phyloP scores from a whole-genome alignment of 2,329 filamentous ascomycete genomes.

The Penicillium verrucosum region DNA sequence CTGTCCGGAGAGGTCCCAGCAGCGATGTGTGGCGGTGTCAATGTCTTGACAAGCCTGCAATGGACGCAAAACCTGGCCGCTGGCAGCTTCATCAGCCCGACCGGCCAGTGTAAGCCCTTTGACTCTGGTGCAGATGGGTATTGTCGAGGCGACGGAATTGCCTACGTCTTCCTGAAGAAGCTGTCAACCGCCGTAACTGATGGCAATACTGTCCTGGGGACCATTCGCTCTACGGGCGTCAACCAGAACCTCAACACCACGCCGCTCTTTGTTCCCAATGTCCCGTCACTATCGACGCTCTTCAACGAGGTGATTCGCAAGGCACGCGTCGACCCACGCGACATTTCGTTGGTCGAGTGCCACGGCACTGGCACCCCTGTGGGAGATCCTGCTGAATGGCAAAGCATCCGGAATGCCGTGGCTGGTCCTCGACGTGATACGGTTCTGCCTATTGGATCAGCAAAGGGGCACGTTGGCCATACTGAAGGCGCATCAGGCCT shows the following conservation, averaged over 20 bases:
- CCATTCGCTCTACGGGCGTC: conserved; percentile 30
- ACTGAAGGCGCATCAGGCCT: conserved; percentile 32
- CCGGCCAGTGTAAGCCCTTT: conserved; percentile 49
- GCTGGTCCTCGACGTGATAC: conserved; percentile 17
- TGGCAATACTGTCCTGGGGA: conserved; percentile 44
- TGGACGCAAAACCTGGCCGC: conserved; percentile 27
- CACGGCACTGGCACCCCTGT: conserved; percentile 31
- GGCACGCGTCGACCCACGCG: conserved; percentile 19
- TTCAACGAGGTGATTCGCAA: conserved; percentile 25
- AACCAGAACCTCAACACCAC: conserved; percentile 34
- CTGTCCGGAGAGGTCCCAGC: conserved; percentile 18
- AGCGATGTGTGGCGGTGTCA: conserved; percentile 37
- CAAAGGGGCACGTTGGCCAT: conserved; percentile 37
- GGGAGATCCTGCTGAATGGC: conserved; percentile 19
- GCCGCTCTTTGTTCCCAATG: conserved; percentile 13
- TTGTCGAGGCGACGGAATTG: conserved; percentile 46
- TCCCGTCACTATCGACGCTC: conserved; percentile 26
- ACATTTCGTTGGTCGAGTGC: conserved; percentile 31
- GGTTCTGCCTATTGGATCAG: conserved; percentile 26
- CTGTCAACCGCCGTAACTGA: conserved; percentile 46
- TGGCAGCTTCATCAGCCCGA: conserved; percentile 43
- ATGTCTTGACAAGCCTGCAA: conserved; percentile 28
- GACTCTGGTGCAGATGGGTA: conserved; percentile 48
- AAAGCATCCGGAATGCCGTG: too few relatives aligned
- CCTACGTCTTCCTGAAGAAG: conserved; percentile 46